phyloP scores from a whole-genome alignment of 106 monocot genomes.

The Alisma plantagoaquatica region DNA sequence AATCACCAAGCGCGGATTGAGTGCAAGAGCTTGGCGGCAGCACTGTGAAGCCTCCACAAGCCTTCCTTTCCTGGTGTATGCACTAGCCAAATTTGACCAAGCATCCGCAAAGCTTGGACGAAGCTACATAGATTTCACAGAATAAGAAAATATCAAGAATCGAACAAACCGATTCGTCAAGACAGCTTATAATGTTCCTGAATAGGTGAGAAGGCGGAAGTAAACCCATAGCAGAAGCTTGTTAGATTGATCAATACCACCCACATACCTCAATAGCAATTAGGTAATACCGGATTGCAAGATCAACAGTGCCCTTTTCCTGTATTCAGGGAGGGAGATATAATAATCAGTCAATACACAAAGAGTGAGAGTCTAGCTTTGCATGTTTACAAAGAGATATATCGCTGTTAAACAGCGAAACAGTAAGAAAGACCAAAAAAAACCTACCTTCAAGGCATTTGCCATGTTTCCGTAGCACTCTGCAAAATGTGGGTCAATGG shows the following conservation, averaged over 20 bases:
- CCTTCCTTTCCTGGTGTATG: constrained; percentile 84
- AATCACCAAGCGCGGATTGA: constrained; percentile 80
- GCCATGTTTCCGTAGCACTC: constrained; percentile 99
- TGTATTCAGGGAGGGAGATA: constrained; percentile 14
- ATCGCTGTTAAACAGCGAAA: background rate
- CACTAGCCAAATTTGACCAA: constrained; percentile 94
- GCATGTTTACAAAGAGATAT: too few relatives aligned
- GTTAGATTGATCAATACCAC: too few relatives aligned
- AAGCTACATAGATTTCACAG: constrained; percentile 61
- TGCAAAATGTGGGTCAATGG: constrained; percentile 70
- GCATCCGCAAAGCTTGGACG: constrained; percentile 88
- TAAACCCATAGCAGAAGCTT: too few relatives aligned
- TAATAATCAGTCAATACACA: constrained; percentile 1
- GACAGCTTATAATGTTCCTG: too few relatives aligned
- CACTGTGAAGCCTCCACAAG: constrained; percentile 81
- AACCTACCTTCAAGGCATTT: constrained; percentile 91
- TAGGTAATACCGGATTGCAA: constrained; percentile 80
- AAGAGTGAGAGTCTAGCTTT: background rate
- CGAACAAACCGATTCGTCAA: too few relatives aligned
- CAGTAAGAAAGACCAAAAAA: too few relatives aligned
- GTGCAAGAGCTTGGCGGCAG: constrained; percentile 77
- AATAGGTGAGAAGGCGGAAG: too few relatives aligned
- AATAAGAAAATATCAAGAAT: too few relatives aligned
- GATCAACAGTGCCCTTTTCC: constrained; percentile 94
- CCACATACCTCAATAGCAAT: constrained; percentile 67